phyloP scores from a whole-genome alignment of 1,284 basidiomycete species.

The Sporisorium sorghi region DNA sequence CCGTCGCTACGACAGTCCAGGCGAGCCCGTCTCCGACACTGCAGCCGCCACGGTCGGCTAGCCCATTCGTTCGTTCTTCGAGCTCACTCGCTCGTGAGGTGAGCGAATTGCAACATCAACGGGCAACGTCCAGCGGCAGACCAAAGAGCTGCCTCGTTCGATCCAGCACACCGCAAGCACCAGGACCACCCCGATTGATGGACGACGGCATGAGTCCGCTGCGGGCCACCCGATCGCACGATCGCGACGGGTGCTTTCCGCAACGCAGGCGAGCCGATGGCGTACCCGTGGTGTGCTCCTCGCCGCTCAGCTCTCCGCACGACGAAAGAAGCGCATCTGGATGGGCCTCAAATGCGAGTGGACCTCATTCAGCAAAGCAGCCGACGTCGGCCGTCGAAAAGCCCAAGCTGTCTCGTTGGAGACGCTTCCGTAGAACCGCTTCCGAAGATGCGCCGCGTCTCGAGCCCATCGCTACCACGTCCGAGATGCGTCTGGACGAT shows the following conservation, averaged over 20 bases:
- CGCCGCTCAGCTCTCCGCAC: conserved; percentile 26
- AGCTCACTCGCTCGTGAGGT: conserved; percentile 19
- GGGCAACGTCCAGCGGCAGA: not conserved
- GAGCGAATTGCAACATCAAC: conserved; percentile 12
- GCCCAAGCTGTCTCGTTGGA: conserved; percentile 28
- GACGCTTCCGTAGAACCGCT: conserved; percentile 27
- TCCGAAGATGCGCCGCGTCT: conserved; percentile 19
- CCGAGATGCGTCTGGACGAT: conserved; percentile 24
- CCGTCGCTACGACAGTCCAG: not conserved
- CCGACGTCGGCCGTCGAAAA: conserved; percentile 9
- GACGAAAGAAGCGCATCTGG: conserved; percentile 12
- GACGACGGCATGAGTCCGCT: conserved; percentile 29
- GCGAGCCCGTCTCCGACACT: not conserved
- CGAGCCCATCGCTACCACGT: conserved; percentile 1
- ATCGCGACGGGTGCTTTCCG: conserved; percentile 19
- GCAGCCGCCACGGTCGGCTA: conserved; percentile 6
- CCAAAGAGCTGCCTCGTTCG: conserved; percentile 41
- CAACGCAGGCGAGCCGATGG: conserved; percentile 32
- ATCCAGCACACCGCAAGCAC: conserved; percentile 39
- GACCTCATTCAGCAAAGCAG: not conserved
- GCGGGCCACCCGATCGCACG: conserved; percentile 20
- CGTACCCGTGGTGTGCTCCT: conserved; percentile 28
- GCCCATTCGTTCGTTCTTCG: conserved; percentile 12
- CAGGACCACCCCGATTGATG: conserved; percentile 13
- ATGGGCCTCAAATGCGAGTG: not conserved